Percentiles rank a stretch among this genome's conserved stretches.
These are phyloP conservation scores for Avena eriantha DNA, from an alignment of 176 grass and related monocot species.

Conservation along the genomic window DNA sequence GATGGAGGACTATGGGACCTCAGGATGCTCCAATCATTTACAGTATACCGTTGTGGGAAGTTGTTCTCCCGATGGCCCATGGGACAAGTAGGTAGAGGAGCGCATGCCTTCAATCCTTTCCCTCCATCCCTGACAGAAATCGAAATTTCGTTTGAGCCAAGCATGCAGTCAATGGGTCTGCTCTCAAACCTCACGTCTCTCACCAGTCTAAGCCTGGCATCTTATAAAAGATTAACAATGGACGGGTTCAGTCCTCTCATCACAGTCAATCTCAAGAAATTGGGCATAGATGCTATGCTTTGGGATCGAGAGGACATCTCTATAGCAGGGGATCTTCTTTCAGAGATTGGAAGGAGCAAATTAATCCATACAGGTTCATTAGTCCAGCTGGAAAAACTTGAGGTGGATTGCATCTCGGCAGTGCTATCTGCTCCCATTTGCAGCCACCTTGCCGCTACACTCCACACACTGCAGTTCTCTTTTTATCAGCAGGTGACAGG, in stretches of 20 bases:
- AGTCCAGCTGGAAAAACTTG: background rate
- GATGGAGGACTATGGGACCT: background rate
- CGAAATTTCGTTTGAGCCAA: background rate
- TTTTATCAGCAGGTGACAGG: background rate
- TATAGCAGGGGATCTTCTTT: background rate
- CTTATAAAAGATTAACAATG: background rate
- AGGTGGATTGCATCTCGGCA: background rate
- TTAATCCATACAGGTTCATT: background rate
- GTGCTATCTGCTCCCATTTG: background rate
- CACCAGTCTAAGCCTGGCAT: accelerated
- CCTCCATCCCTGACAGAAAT: background rate
- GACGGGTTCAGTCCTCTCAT: background rate
- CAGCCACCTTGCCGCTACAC: background rate
- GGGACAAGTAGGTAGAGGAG: too few species aligned
- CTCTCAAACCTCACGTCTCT: constrained; percentile 17
- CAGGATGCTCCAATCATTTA: background rate
- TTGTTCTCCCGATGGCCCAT: too few species aligned
- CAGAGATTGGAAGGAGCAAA: background rate
- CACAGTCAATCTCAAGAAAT: background rate
- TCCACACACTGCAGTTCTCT: background rate
- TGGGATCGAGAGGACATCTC: background rate
- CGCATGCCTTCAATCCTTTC: background rate
- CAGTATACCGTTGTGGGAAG: accelerated
- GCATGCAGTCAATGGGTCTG: background rate
- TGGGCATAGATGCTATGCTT: background rate